A percentile compares a stretch with the other conserved stretches of the same genome.
These are phyloP conservation scores for Penicillium herquei DNA, from an alignment of 495 filamentous ascomycete species.

Conservation along the genomic window DNA sequence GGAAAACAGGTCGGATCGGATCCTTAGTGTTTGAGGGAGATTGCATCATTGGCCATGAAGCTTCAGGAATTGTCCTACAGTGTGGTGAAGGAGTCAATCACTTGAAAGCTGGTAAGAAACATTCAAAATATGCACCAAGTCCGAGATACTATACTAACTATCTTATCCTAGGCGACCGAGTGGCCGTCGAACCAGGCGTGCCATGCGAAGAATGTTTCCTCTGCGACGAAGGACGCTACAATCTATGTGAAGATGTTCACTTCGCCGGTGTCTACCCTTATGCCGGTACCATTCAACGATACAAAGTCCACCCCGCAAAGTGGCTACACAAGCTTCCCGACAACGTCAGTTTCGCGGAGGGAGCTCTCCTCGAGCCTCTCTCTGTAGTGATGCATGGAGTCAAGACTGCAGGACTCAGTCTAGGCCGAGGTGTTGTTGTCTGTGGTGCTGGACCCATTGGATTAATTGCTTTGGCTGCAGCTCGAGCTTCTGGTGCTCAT, in stretches of 20 bases:
- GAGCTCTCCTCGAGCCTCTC: slow-evolving; percentile 73
- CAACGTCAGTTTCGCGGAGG: slow-evolving; percentile 59
- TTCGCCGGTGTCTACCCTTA: slow-evolving; percentile 65
- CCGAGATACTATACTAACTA: background rate
- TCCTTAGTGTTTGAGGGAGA: slow-evolving; percentile 66
- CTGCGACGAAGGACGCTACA: slow-evolving; percentile 68
- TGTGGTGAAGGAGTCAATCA: slow-evolving; percentile 50
- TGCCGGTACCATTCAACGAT: slow-evolving; percentile 56
- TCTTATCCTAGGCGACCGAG: slow-evolving; percentile 55
- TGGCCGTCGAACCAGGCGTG: slow-evolving; percentile 73
- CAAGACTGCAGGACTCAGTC: slow-evolving; percentile 51
- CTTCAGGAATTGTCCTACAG: slow-evolving; percentile 64
- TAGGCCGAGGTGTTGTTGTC: slow-evolving; percentile 58
- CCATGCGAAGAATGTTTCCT: slow-evolving; percentile 65
- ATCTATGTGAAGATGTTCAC: slow-evolving; percentile 70
- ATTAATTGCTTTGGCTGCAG: slow-evolving; percentile 59
- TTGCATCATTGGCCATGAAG: slow-evolving; percentile 77
- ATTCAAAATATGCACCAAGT: background rate
- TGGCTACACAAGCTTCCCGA: slow-evolving; percentile 59
- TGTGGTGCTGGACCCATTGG: slow-evolving; percentile 79
- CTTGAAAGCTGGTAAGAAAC: slow-evolving; percentile 30
- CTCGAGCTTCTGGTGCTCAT: slow-evolving; percentile 60
- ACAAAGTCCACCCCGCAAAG: slow-evolving; percentile 64
- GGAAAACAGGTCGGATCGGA: slow-evolving; percentile 75
- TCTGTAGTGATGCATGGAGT: slow-evolving; percentile 72